These are phyloP conservation scores for Wickerhamiella siamensis DNA, from an alignment of 805 yeast species.

Conservation along the genomic window DNA sequence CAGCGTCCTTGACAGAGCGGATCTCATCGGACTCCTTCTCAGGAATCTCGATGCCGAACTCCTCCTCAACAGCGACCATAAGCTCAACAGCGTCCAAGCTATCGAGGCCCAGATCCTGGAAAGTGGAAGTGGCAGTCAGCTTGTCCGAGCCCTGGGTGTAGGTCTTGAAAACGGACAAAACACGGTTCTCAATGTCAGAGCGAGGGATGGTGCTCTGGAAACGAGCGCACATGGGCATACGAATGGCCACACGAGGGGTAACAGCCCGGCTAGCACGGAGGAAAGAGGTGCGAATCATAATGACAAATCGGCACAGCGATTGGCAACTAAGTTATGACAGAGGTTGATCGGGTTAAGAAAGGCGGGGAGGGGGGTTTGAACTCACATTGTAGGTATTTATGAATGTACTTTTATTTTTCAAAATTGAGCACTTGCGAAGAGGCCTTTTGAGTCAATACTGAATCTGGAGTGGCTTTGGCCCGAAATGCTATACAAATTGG, in stretches of 20 bases:
- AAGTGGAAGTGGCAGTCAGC: conserved; percentile 28
- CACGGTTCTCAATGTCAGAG: conserved; percentile 71
- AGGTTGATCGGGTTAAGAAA: too few relatives aligned
- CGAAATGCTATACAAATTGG: too few relatives aligned
- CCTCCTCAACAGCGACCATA: conserved; percentile 91
- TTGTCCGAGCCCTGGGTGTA: conserved; percentile 18
- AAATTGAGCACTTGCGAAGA: too few relatives aligned
- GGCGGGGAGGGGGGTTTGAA: too few relatives aligned
- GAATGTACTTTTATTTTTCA: too few relatives aligned
- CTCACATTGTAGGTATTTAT: too few relatives aligned
- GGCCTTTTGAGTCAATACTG: too few relatives aligned
- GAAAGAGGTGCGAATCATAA: conserved; percentile 7
- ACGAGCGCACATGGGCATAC: conserved; percentile 14
- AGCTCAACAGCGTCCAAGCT: conserved; percentile 92
- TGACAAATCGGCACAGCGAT: neutral
- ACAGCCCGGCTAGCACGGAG: conserved; percentile 9
- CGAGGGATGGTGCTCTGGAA: conserved; percentile 34
- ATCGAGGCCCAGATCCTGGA: conserved; percentile 69
- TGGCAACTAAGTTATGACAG: neutral
- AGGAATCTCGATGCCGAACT: conserved; percentile 36
- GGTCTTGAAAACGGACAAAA: conserved; percentile 54
- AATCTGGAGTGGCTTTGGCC: too few relatives aligned
- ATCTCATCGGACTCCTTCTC: conserved; percentile 79
- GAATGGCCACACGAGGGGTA: conserved; percentile 10
- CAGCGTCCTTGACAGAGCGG: conserved; percentile 85